Evolutionary conservation across 2,329 filamentous ascomycete species (phyloP).

Genomic region (Cladosporium sp.): DNA sequence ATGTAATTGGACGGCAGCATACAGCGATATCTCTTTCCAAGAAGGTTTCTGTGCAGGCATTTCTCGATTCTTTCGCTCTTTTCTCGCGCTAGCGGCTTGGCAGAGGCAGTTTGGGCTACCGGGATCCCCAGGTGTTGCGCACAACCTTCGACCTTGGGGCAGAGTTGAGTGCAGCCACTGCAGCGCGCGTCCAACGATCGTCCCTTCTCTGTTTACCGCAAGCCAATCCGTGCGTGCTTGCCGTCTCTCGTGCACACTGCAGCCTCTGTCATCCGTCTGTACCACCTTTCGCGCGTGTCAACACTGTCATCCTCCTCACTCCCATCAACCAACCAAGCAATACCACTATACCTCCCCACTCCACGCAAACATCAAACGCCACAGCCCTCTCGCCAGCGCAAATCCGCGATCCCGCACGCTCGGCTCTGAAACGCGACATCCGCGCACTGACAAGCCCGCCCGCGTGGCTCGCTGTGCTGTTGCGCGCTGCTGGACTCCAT

Average conservation of each 20-base stretch:
- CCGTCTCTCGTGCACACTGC: background rate
- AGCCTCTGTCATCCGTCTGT: conserved; percentile 6
- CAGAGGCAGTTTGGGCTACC: background rate
- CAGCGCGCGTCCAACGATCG: background rate
- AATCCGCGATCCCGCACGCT: background rate
- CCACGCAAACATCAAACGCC: background rate
- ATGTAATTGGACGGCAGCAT: background rate
- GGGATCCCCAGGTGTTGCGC: conserved; percentile 7
- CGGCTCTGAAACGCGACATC: conserved; percentile 16
- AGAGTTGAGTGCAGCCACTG: too few relatives aligned
- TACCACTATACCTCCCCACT: background rate
- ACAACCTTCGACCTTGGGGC: background rate
- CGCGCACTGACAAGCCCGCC: conserved; percentile 18
- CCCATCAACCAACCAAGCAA: background rate
- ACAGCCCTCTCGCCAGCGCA: background rate
- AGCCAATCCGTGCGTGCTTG: background rate
- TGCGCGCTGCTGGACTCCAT: conserved; percentile 3
- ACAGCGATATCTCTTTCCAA: background rate
- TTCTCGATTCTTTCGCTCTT: background rate
- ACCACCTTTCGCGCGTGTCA: background rate
- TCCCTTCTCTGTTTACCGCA: conserved; percentile 5
- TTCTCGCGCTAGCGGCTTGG: background rate
- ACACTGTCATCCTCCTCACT: background rate
- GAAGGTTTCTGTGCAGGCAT: conserved; percentile 13
- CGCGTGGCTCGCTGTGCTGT: conserved; percentile 9